These are phyloP conservation scores for Garcia nutans DNA, from an alignment of 345 rosid genomes.

Conservation along the genomic window DNA sequence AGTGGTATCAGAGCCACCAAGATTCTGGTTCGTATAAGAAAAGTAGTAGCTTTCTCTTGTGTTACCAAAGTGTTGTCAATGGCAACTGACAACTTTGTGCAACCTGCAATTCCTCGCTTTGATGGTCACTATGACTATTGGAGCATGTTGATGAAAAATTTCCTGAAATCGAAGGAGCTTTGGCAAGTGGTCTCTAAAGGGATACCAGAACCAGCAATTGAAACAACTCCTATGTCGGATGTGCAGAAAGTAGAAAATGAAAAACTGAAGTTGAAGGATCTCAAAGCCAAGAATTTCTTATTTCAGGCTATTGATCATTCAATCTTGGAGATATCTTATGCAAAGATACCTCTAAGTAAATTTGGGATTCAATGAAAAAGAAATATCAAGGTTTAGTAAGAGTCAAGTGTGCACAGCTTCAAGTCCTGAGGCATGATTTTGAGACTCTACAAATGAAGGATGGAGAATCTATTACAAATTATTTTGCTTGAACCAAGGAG, in stretches of 20 bases:
- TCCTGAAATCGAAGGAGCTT: too few relatives aligned
- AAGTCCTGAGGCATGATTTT: neutral
- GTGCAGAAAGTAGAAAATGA: neutral
- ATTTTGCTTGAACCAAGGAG: neutral
- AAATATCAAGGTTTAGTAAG: neutral
- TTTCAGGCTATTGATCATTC: neutral
- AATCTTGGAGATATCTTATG: neutral
- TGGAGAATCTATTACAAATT: neutral
- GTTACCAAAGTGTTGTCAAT: too few relatives aligned
- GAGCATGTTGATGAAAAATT: too few relatives aligned
- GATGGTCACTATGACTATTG: too few relatives aligned
- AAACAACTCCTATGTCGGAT: neutral
- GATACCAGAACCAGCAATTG: too few relatives aligned
- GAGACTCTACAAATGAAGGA: neutral
- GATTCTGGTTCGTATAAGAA: too few relatives aligned
- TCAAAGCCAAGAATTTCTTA: constrained; percentile 4
- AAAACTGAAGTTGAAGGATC: neutral
- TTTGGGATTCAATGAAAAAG: too few relatives aligned
- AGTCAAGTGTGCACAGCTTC: neutral
- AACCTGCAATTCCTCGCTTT: too few relatives aligned
- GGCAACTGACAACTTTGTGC: too few relatives aligned
- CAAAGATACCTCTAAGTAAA: neutral
- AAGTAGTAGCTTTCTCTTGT: too few relatives aligned
- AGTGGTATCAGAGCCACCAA: too few relatives aligned
- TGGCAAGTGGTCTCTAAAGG: too few relatives aligned